phyloP scores from a whole-genome alignment of 2,329 filamentous ascomycete species.

The Corinectria fuckeliana region DNA sequence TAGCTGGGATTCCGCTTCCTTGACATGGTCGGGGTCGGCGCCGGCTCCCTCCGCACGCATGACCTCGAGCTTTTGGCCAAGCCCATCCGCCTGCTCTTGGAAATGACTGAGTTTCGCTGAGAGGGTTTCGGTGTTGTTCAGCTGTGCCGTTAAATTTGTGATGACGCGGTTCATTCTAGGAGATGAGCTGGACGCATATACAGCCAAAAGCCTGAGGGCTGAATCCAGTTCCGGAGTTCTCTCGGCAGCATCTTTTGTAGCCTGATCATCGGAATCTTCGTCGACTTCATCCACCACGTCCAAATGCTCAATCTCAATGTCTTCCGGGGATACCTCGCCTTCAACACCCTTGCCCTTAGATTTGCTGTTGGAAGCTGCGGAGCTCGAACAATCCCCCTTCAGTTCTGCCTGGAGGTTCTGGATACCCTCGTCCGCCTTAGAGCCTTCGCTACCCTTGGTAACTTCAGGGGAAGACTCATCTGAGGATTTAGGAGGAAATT shows the following conservation, averaged over 20 bases:
- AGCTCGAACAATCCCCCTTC: not conserved
- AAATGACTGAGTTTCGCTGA: constrained; percentile 42
- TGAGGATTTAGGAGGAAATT: constrained; percentile 28
- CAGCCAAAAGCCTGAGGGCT: not conserved
- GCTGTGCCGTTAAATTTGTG: constrained; percentile 39
- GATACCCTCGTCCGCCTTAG: not conserved
- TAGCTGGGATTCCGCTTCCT: constrained; percentile 37
- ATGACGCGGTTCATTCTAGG: constrained; percentile 12
- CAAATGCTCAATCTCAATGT: constrained; percentile 56
- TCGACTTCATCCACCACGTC: constrained; percentile 37
- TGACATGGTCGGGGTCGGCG: constrained; percentile 37
- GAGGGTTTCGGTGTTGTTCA: constrained; percentile 43
- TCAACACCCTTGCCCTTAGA: constrained; percentile 21
- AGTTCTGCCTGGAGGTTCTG: not conserved
- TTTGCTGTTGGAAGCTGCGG: not conserved
- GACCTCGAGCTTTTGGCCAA: constrained; percentile 42
- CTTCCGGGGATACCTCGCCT: constrained; percentile 49
- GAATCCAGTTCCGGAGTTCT: not conserved
- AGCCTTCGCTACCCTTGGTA: constrained; percentile 12
- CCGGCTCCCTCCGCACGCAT: constrained; percentile 33
- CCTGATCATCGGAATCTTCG: constrained; percentile 36
- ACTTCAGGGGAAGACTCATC: constrained; percentile 18
- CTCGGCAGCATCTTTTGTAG: constrained; percentile 20
- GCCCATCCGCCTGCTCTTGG: constrained; percentile 38
- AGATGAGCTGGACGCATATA: not conserved